Evolutionary conservation across 306 rosid genomes (phyloP), one percentile per base, ranked within the genome.

Genomic region (Dryas alaskensis): DNA sequence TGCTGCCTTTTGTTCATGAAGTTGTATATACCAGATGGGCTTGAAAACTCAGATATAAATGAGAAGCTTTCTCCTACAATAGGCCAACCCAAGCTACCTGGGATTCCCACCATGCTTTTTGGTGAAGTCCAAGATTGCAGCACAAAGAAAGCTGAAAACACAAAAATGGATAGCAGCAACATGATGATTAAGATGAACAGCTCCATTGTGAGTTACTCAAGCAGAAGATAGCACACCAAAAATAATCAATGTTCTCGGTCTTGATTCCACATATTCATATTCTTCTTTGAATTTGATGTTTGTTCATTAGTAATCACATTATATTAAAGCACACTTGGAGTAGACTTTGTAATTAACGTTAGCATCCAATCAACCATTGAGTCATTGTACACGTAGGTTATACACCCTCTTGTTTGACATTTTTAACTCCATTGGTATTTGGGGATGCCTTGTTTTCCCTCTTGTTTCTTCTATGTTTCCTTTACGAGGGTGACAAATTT

Each of bases 71-170:
- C 98, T 9, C 98, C 96, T 44, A 92, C 80, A 80, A 92, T 37
- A 25, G 98, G 98, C 93, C 93, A 88, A 45, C 98, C 98, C 53
- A 92, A 81, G 83, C 82, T 85, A 1, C 98, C 98, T 8, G 98
- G 98, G 25, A 92, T 88, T 55, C 62, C 87, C 75, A 76, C 83
- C 96, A 90, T 87, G 61, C 77, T 85, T 74, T 84, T 86, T 16
- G 96, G 96, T 43, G 89, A 81, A 74, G 77, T 83, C 86, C 87
- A 81, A 2, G 79, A 58, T 49, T 77, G 74, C 73, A 87, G 44
- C 73, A 88, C 45, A 57, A 65, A 78, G 1, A 85, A 54, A 63
- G 81, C 67, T 50, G 84, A 80, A 10, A 86, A 6, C 50, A 82
- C 63, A 53, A 86, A 49, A 14, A 83, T 40, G 3, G 71, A 81